Evolutionary conservation across 306 rosid genomes (phyloP).

Genomic region (Lablab purpureus): DNA sequence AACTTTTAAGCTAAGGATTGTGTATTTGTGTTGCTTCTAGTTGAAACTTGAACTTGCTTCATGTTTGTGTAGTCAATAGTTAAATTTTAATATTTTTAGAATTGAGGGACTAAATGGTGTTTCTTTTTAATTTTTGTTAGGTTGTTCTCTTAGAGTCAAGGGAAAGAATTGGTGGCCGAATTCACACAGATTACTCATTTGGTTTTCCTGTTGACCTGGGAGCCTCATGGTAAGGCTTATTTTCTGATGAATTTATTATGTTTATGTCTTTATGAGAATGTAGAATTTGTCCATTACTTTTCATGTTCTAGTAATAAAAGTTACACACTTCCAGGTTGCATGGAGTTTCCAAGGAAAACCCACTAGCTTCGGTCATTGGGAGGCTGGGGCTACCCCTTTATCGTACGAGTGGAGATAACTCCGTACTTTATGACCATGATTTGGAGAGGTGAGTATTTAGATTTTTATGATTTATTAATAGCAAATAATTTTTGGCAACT

Average conservation of each 20-base stretch:
- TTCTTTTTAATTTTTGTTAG: conserved; percentile 49
- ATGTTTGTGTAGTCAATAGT: not conserved
- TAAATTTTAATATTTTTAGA: not conserved
- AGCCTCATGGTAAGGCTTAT: conserved; percentile 79
- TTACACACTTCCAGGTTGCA: conserved; percentile 73
- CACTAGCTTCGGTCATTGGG: conserved; percentile 87
- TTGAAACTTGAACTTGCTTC: conserved; percentile 23
- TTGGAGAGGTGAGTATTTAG: conserved; percentile 68
- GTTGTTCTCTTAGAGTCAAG: conserved; percentile 88
- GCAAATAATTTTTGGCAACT: not conserved
- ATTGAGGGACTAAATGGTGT: conserved; percentile 5
- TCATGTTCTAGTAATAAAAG: not conserved
- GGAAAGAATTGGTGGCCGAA: conserved; percentile 90
- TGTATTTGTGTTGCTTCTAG: not conserved
- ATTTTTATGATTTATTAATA: not conserved
- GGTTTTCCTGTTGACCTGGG: conserved; percentile 96
- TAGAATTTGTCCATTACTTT: not conserved
- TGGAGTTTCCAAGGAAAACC: conserved; percentile 91
- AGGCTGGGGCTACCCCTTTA: conserved; percentile 89
- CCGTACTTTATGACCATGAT: conserved; percentile 94
- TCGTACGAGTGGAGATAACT: conserved; percentile 93
- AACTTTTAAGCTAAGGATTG: not conserved
- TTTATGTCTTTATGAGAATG: not conserved
- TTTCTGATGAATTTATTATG: not conserved
- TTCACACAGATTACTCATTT: conserved; percentile 82